phyloP scores from a whole-genome alignment of 202 grass and related monocot species.

The Thinopyrum obtusiflorum region DNA sequence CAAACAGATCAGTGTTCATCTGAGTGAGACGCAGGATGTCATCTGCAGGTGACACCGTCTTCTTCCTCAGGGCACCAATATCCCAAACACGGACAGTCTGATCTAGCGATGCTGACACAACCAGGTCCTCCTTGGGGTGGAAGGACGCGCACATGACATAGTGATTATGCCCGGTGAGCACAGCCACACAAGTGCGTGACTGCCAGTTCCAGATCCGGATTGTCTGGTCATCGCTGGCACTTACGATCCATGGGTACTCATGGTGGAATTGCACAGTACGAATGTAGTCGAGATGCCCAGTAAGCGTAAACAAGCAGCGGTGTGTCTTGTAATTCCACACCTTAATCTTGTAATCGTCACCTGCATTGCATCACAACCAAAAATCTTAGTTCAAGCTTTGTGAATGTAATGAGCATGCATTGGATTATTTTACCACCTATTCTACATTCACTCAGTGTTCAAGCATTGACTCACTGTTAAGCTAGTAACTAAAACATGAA shows the following conservation, averaged over 20 bases:
- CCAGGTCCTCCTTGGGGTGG: slow-evolving; percentile 94
- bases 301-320: slow-evolving; percentile 90
- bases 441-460: background rate
- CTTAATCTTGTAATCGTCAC: slow-evolving; percentile 99
- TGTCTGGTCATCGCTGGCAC: slow-evolving; percentile 93
- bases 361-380: slow-evolving; percentile 41
- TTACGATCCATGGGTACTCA: slow-evolving; percentile 93
- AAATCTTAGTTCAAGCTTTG: background rate
- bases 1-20: slow-evolving; percentile 99
- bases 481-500: background rate
- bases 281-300: slow-evolving; percentile 95
- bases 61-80: slow-evolving; percentile 91
- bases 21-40: slow-evolving; percentile 88
- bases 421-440: background rate
- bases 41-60: slow-evolving; percentile 82
- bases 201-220: slow-evolving; percentile 99
- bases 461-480: background rate
- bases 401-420: background rate
- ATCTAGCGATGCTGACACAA: slow-evolving; percentile 93
- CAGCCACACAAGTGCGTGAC: slow-evolving; percentile 89
- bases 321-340: slow-evolving; percentile 99
- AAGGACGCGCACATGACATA: slow-evolving; percentile 98
- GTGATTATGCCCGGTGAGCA: slow-evolving; percentile 94
- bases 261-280: slow-evolving; percentile 94
- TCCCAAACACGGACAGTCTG: slow-evolving; percentile 98